A percentile compares a stretch with the other conserved stretches of the same genome.
phyloP scores from a whole-genome alignment of 192 early-diverging fungal species.

The Ambispora gerdemannii region DNA sequence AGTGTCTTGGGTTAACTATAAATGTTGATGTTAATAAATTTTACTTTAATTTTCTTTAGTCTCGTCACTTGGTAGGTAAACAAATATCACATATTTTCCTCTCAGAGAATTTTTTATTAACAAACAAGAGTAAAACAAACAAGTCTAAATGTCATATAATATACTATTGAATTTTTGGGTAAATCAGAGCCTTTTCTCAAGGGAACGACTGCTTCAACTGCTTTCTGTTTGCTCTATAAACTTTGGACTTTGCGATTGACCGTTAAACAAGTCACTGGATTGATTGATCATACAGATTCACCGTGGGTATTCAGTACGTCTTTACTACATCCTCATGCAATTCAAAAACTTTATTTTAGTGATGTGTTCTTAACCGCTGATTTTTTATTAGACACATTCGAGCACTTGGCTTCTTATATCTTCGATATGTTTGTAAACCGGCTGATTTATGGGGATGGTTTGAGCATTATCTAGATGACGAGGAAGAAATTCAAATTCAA shows the following conservation, averaged over 20 bases:
- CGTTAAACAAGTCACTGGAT: slow-evolving; percentile 69
- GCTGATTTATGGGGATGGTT: slow-evolving; percentile 78
- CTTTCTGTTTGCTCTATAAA: slow-evolving; percentile 81
- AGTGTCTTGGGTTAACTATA: not conserved
- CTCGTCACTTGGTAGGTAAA: slow-evolving; percentile 35
- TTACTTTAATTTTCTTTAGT: slow-evolving; percentile 30
- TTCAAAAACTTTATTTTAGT: not conserved
- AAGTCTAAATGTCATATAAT: not conserved
- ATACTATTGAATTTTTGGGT: not conserved
- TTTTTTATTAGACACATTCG: slow-evolving; percentile 59
- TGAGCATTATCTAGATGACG: slow-evolving; percentile 73
- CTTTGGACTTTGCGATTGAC: slow-evolving; percentile 77
- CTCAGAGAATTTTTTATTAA: slow-evolving; percentile 21
- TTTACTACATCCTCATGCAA: not conserved
- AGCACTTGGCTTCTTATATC: slow-evolving; percentile 75
- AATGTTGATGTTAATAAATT: not conserved
- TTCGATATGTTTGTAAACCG: slow-evolving; percentile 78
- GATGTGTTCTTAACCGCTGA: not conserved
- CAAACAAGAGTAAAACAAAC: too few species aligned
- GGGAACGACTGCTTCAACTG: slow-evolving; percentile 72
- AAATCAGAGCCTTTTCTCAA: slow-evolving; percentile 73
- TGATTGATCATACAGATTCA: slow-evolving; percentile 75
- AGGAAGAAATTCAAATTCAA: slow-evolving; percentile 65
- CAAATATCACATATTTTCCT: not conserved
- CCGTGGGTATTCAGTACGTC: slow-evolving; percentile 49